Evolutionary conservation across 176 grass and related monocot species (phyloP), one percentile per base, ranked within the genome.

Genomic region (Metroxylon sagu): DNA sequence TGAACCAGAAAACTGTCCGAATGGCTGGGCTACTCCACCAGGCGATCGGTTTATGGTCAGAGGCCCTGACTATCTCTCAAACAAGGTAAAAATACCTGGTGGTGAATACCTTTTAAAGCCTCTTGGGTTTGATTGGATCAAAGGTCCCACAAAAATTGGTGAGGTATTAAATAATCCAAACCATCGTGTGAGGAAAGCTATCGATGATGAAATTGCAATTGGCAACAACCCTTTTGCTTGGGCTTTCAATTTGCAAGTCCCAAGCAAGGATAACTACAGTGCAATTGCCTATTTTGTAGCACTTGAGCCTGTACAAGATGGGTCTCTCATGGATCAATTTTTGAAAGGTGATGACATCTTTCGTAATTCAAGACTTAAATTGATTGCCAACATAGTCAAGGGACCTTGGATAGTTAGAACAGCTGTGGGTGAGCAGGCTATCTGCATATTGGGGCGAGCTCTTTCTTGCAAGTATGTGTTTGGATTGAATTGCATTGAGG

Each of bases 191-290:
- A 86, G 84, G 50, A 88, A 77, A 80, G 68, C 84, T 66, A 76
- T 91, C 0, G 69, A 91, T 69, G 61, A 80, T 21, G 78, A 88
- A 64, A 68, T 68, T 67, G 81, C 56, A 4, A 18, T 3, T 67
- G 77, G 77, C 59, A 79, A 77, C 53, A 65, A 82, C 19, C 92
- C 87, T 30, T 97, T 91, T 75, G 72, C 88, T 30, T 97, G 92
- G 92, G 87, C 87, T 27, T 97, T 97, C 52, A 97, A 97, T 78
- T 62, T 97, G 73, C 92, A 97, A 82, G 51, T 97, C 6, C 87
- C 92, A 48, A 64, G 58, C 27, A 97, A 91, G 75, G 92, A 97
- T 60, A 91, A 88, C 59, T 85, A 88, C 48, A 85, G 83, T 18
- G 78, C 76, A 25, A 67, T 88, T 70, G 70, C 85, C 65, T 97